A percentile compares a stretch with the other conserved stretches of the same genome.
phyloP scores from a whole-genome alignment of 2,329 filamentous ascomycete species.

The Venturia nashicola region DNA sequence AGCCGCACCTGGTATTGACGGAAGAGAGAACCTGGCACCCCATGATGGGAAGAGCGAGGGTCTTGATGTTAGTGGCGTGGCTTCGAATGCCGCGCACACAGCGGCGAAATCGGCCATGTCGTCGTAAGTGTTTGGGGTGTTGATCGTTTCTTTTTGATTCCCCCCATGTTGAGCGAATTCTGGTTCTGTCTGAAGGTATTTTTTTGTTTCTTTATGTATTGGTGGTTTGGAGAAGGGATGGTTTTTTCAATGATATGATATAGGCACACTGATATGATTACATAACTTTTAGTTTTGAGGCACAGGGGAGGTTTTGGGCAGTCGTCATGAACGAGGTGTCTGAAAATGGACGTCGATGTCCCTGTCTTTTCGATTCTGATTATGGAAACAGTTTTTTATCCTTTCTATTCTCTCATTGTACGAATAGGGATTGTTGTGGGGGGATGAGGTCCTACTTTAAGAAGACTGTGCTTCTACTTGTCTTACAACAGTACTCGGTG shows the following conservation, averaged over 20 bases:
- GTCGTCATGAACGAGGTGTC: neutral
- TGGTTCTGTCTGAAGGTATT: neutral
- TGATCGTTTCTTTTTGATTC: constrained; percentile 1
- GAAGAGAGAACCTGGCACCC: neutral
- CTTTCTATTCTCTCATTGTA: neutral
- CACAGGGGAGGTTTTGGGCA: neutral
- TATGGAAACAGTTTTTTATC: neutral
- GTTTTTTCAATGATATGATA: neutral
- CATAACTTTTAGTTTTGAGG: constrained; percentile 1
- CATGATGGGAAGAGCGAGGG: neutral
- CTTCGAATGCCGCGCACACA: neutral
- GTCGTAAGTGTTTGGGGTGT: neutral
- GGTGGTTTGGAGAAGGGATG: neutral
- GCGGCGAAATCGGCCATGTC: neutral
- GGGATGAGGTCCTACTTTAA: too few species aligned
- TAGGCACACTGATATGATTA: neutral
- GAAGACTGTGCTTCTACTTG: too few species aligned
- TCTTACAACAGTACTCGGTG: too few species aligned
- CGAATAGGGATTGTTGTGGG: neutral
- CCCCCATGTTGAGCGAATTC: neutral
- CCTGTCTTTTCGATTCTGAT: neutral
- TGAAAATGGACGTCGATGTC: neutral
- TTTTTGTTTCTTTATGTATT: neutral
- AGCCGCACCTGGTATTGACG: neutral
- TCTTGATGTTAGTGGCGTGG: neutral